Evolutionary conservation across 192 early-diverging fungal species (phyloP).

Genomic region (Backusella sp.): DNA sequence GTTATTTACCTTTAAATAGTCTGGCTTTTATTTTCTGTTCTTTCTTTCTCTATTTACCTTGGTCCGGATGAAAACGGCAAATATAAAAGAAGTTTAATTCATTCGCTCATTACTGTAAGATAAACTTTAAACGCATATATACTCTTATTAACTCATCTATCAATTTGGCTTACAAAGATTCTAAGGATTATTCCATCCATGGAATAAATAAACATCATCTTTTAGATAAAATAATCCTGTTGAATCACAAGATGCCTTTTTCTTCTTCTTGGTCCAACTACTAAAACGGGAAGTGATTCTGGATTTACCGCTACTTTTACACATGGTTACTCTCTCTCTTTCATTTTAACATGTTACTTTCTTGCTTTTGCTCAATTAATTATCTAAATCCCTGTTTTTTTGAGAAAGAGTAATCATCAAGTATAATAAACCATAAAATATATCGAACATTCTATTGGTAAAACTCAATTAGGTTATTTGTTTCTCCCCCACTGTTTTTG

Average conservation of each 20-base stretch:
- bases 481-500: background rate
- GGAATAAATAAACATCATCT: background rate
- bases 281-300: background rate
- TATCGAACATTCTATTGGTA: constrained; percentile 5
- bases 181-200: background rate
- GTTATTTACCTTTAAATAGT: background rate
- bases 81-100: background rate
- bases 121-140: background rate
- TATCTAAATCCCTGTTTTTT: background rate
- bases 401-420: background rate
- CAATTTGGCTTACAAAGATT: background rate
- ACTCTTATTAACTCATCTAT: background rate
- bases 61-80: background rate
- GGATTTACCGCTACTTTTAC: background rate
- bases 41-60: background rate
- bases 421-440: background rate
- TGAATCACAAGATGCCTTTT: background rate
- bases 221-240: background rate
- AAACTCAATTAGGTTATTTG: constrained; percentile 1
- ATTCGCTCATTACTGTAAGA: background rate
- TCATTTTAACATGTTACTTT: background rate
- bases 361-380: background rate
- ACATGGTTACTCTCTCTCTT: background rate
- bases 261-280: background rate
- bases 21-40: background rate